These are phyloP conservation scores for Marchantia polymorpha DNA, from an alignment of 225 moss, liverwort and hornwort species.

Conservation along the genomic window DNA sequence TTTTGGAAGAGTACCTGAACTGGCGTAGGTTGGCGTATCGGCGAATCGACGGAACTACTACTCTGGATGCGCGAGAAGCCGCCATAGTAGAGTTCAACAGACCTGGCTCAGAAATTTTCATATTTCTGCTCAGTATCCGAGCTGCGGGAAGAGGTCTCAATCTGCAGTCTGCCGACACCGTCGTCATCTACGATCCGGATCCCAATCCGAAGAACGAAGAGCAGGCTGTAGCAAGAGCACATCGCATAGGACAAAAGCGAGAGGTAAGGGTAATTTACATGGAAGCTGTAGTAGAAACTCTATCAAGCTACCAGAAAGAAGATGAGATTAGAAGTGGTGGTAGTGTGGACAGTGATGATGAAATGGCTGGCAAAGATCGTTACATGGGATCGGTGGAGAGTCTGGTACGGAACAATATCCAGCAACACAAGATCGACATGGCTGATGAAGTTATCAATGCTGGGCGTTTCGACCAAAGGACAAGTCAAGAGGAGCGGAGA, in stretches of 20 bases:
- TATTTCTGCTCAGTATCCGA: constrained; percentile 92
- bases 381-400: constrained; percentile 98
- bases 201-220: constrained; percentile 99
- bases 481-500: constrained; percentile 94
- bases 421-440: constrained; percentile 99
- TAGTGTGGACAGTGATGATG: constrained; percentile 82
- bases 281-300: constrained; percentile 96
- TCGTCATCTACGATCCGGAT: constrained; percentile 97
- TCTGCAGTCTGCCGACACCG: constrained; percentile 96
- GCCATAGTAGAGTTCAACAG: constrained; percentile 95
- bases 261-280: constrained; percentile 96
- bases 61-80: constrained; percentile 86
- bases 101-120: constrained; percentile 85
- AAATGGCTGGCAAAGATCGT: constrained; percentile 99
- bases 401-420: constrained; percentile 96
- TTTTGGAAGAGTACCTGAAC: constrained; percentile 89
- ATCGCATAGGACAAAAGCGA: constrained; percentile 97
- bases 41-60: constrained; percentile 96
- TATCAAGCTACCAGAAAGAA: constrained; percentile 85
- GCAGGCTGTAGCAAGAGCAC: constrained; percentile 97
- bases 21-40: constrained; percentile 84
- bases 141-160: constrained; percentile 98
- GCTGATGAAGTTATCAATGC: constrained; percentile 99
- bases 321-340: constrained; percentile 95
- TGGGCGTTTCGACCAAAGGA: constrained; percentile 95